Base-by-base conservation (phyloP, 768 basidiomycete species). In the Arthromyces matolae region DNA sequence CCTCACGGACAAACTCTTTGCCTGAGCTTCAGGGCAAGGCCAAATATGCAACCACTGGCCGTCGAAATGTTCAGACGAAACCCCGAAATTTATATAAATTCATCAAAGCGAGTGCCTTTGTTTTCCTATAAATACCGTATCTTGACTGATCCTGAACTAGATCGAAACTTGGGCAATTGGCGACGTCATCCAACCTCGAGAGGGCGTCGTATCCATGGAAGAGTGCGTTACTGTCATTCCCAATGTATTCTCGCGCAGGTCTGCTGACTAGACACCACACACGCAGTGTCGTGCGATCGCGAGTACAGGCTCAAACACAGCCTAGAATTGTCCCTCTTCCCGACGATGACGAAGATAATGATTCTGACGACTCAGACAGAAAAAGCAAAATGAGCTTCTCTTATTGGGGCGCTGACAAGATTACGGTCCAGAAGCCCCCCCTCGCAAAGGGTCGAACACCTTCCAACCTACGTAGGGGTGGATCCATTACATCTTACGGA, bases 321-420 rank as follows among this genome's bases (percentile, higher is more conserved):
- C 84, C 89, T 16, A 72, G 74, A 61, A 78, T 86, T 46, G 73
- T 87, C 24, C 84, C 86, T 29, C 70, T 85, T 58, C 84, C 84
- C 47, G 84, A 84, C 48, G 75, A 79, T 23, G 81, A 71, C 5
- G 76, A 65, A 14, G 79, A 58, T 14, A 67, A 61, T 18, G 87
- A 89, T 23, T 90, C 89, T 3, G 86, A 89, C 55, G 87, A 91
- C 58, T 91, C 88, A 9, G 89, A 91, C 64, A 80, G 84, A 70
- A 88, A 90, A 72, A 89, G 84, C 73, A 92, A 91, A 65, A 91
- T 92, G 90, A 89, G 87, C 71, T 92, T 92, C 68, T 91, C 89
- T 5, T 93, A 92, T 61, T 92, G 89, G 89, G 89, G 90, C 20
- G 90, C 90, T 25, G 90, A 93, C 71, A 90, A 90, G 67, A 78